Percentiles rank a stretch among this genome's conserved stretches.
phyloP scores from a whole-genome alignment of 2,329 filamentous ascomycete species.

The Aspergillus aculeatinus region DNA sequence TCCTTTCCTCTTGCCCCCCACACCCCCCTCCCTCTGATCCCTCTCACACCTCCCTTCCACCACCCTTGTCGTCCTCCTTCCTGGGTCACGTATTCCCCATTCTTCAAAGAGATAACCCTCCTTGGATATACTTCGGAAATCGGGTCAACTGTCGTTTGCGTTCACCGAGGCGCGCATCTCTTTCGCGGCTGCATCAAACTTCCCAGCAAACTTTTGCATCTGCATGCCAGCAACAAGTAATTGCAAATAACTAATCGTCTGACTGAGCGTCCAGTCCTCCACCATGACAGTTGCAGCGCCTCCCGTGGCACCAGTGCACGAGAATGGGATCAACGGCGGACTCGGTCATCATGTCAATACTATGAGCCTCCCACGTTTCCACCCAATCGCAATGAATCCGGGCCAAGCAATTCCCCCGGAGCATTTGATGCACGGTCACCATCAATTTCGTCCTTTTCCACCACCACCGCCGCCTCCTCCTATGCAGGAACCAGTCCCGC shows the following conservation, averaged over 20 bases:
- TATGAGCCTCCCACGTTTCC: conserved; percentile 38
- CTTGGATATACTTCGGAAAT: background rate
- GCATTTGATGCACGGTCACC: conserved; percentile 34
- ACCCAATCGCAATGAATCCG: conserved; percentile 44
- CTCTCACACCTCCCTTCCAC: background rate
- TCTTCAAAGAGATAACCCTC: background rate
- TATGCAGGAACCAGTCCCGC: conserved; percentile 31
- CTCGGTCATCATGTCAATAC: conserved; percentile 26
- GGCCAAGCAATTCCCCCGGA: conserved; percentile 35
- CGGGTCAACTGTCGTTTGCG: background rate
- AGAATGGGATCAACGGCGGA: conserved; percentile 32
- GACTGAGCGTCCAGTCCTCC: conserved; percentile 11
- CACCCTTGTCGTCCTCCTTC: background rate
- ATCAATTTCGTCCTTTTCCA: conserved; percentile 31
- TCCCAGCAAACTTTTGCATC: conserved; percentile 5
- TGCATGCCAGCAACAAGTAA: conserved; percentile 8
- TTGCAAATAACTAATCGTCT: conserved; percentile 13
- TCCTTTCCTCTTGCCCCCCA: conserved; percentile 5
- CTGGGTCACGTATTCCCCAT: background rate
- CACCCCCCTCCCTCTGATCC: conserved; percentile 5
- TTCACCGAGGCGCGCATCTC: background rate
- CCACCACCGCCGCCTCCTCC: conserved; percentile 26
- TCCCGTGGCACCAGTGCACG: conserved; percentile 35
- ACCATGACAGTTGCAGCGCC: conserved; percentile 39
- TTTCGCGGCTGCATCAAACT: background rate